Base-by-base conservation (phyloP, 2,329 filamentous ascomycete genomes). In the Xylariaceae sp. region DNA sequence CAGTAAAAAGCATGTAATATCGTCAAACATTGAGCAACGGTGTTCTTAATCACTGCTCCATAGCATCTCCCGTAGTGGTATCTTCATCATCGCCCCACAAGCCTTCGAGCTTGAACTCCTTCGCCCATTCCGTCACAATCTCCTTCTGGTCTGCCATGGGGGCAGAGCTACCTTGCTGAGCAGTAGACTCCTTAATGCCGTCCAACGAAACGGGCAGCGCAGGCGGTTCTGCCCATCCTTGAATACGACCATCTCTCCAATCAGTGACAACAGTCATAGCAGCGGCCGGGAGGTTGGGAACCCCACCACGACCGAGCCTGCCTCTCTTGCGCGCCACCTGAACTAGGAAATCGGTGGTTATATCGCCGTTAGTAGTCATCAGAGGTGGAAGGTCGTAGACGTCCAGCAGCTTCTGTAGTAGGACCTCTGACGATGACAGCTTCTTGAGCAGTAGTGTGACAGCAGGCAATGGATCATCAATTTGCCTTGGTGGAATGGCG, bases 251-350 rank as follows among this genome's bases (percentile, higher is more conserved):
- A 69, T 97, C 93, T 61, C 94, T 83, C 90, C 94, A 96, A 75
- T 99, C 94, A n/a, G 86, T 94, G 52, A 99, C 84, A 50, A 99
- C 92, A 1, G 90, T 88, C 81, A 94, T 93, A 57, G 93, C 94
- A 7, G 94, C 93, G 48, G 88, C 86, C 60, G 84, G 79, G 53
- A 97, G 72, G 71, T 97, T 99, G 41, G 94, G 94, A 14, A 97
- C 81, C 56, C 94, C 94, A 17, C 93, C 92, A 61, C 88, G 87
- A 46, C 93, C 90, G 14, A 99, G 78, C 51, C 94, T 80, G 48
- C 94, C 94, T 55, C 94, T 83, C 77, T 96, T 97, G 64, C 94
- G 83, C 5, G 94, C 94, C 12, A 99, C 93, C 69, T 99, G 93
- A 48, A 97, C 84, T 34, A 99, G 74, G 75, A 97, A 97, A 70